Evolutionary conservation across 108 stramenopile species (phyloP).

Genomic region (Fragilaria radians): DNA sequence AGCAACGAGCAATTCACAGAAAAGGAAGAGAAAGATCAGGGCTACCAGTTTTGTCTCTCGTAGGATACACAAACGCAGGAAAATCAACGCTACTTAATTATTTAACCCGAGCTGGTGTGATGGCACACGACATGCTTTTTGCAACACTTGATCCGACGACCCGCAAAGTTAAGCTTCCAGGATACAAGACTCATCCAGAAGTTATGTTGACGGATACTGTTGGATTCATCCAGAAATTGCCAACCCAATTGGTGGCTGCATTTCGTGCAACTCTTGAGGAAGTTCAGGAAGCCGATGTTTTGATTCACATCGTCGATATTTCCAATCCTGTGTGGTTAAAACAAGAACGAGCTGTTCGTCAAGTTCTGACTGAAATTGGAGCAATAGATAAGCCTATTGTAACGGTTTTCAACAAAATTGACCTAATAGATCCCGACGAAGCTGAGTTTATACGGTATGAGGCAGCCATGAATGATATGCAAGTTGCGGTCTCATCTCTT

Average conservation of each 20-base stretch:
- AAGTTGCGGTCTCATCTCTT: slow-evolving; percentile 67
- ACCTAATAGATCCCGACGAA: slow-evolving; percentile 51
- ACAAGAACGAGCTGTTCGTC: slow-evolving; percentile 65
- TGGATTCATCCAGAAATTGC: slow-evolving; percentile 96
- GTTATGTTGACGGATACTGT: slow-evolving; percentile 95
- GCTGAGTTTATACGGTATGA: slow-evolving; percentile 60
- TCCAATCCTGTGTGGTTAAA: slow-evolving; percentile 80
- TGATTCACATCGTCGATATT: slow-evolving; percentile 91
- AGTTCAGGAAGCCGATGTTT: slow-evolving; percentile 85
- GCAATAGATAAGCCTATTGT: slow-evolving; percentile 73
- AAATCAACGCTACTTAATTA: slow-evolving; percentile 89
- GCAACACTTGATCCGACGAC: slow-evolving; percentile 97
- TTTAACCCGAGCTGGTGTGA: slow-evolving; percentile 89
- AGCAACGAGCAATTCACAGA: slow-evolving; percentile 84
- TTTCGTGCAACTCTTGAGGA: slow-evolving; percentile 96
- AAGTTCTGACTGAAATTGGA: slow-evolving; percentile 65
- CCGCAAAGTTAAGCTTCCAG: slow-evolving; percentile 89
- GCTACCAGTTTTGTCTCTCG: slow-evolving; percentile 80
- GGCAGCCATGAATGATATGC: slow-evolving; percentile 44
- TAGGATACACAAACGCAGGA: slow-evolving; percentile 97
- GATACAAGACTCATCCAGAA: slow-evolving; percentile 89
- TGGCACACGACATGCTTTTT: slow-evolving; percentile 93
- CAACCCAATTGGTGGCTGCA: slow-evolving; percentile 92
- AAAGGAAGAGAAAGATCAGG: slow-evolving; percentile 59
- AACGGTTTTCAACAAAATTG: slow-evolving; percentile 78